Percentiles rank a stretch among this genome's conserved stretches.
Evolutionary conservation across 2,329 filamentous ascomycete species (phyloP).

Genomic region (Colletotrichum tamarilloi): DNA sequence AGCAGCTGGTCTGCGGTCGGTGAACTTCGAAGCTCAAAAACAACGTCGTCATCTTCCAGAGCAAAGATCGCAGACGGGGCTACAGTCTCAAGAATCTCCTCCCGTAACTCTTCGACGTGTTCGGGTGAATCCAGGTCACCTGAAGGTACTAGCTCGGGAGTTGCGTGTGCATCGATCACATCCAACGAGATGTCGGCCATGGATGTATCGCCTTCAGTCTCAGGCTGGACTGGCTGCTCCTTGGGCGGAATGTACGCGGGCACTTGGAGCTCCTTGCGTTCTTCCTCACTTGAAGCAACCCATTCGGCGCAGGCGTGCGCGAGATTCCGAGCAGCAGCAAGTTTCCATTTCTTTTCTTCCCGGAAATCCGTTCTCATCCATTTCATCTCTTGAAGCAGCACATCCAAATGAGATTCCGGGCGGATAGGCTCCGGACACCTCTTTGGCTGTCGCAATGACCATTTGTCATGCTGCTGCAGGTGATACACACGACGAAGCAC

Average conservation of each 20-base stretch:
- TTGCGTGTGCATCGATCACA: slow-evolving; percentile 59
- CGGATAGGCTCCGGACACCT: slow-evolving; percentile 84
- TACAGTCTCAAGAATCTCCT: slow-evolving; percentile 58
- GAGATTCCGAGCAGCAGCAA: slow-evolving; percentile 80
- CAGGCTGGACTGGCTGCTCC: slow-evolving; percentile 40
- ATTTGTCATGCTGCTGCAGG: slow-evolving; percentile 89
- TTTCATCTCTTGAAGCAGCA: slow-evolving; percentile 89
- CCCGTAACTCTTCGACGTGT: slow-evolving; percentile 54
- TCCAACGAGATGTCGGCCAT: slow-evolving; percentile 48
- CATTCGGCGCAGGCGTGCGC: slow-evolving; percentile 88
- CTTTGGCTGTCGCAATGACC: slow-evolving; percentile 91
- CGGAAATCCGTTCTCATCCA: slow-evolving; percentile 98
- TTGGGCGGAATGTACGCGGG: slow-evolving; percentile 62
- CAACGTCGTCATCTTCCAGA: slow-evolving; percentile 82
- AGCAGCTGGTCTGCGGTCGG: slow-evolving; percentile 81
- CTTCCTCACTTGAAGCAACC: slow-evolving; percentile 72
- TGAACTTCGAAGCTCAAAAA: slow-evolving; percentile 81
- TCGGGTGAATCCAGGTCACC: slow-evolving; percentile 69
- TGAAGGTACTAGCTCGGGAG: slow-evolving; percentile 75
- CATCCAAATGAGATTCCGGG: slow-evolving; percentile 84
- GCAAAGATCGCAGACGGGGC: slow-evolving; percentile 85
- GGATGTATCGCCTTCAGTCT: slow-evolving; percentile 47
- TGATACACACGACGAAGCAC: slow-evolving; percentile 89
- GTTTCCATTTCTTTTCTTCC: slow-evolving; percentile 95
- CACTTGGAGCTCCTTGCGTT: slow-evolving; percentile 76